These are phyloP conservation scores for Rhizophagus prolifer DNA, from an alignment of 192 early-diverging fungal species.

Conservation along the genomic window DNA sequence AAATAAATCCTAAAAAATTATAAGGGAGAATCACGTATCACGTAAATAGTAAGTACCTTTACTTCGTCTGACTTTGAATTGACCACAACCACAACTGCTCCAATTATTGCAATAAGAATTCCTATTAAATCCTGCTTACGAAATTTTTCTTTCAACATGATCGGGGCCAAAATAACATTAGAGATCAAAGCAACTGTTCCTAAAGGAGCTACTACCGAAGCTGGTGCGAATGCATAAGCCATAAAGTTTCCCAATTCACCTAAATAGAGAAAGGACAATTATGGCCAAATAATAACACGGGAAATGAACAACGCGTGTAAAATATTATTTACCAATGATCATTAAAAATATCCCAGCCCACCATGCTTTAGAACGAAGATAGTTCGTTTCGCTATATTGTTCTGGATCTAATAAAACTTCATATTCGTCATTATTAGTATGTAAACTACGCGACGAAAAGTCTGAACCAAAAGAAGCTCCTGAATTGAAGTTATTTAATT, in stretches of 20 bases:
- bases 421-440: slow-evolving; percentile 8
- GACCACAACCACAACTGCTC: slow-evolving; percentile 62
- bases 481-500: slow-evolving; percentile 9
- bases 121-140: slow-evolving; percentile 60
- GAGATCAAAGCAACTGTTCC: slow-evolving; percentile 71
- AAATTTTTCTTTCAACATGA: slow-evolving; percentile 65
- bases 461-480: slow-evolving; percentile 14
- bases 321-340: slow-evolving; percentile 55
- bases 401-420: slow-evolving; percentile 33
- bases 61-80: slow-evolving; percentile 59
- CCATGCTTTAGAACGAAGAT: slow-evolving; percentile 58
- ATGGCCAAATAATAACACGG: not conserved
- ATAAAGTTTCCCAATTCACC: slow-evolving; percentile 48
- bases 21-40: not conserved
- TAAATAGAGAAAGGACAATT: not conserved
- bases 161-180: slow-evolving; percentile 70
- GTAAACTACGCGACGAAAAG: slow-evolving; percentile 2
- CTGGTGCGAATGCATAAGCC: slow-evolving; percentile 75
- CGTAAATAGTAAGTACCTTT: slow-evolving; percentile 42
- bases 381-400: slow-evolving; percentile 36
- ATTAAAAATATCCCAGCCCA: slow-evolving; percentile 71
- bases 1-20: not conserved
- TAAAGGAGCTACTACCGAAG: slow-evolving; percentile 70
- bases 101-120: slow-evolving; percentile 59
- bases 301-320: not conserved